These are phyloP conservation scores for Aspergillus fumigatiaffinis DNA, from an alignment of 2,329 filamentous ascomycete species.

Conservation along the genomic window DNA sequence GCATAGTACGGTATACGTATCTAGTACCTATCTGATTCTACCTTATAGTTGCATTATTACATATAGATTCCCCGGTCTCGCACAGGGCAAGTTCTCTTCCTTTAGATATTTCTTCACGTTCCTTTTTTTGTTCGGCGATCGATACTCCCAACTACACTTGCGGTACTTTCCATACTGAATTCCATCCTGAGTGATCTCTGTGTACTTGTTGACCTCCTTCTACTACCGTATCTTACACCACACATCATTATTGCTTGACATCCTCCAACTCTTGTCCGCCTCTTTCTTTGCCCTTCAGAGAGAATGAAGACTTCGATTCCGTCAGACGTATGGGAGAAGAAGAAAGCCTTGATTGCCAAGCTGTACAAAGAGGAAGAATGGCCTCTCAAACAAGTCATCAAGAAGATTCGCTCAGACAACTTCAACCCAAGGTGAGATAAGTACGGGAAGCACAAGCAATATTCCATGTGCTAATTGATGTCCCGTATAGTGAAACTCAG, in stretches of 20 bases:
- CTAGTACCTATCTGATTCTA: not conserved
- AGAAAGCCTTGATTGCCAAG: conserved; percentile 38
- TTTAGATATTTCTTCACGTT: conserved; percentile 3
- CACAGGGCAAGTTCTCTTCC: not conserved
- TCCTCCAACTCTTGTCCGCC: not conserved
- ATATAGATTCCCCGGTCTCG: not conserved
- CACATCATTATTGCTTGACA: conserved; percentile 3
- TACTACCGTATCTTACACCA: not conserved
- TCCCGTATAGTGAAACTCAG: conserved; percentile 39
- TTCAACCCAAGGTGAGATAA: conserved; percentile 41
- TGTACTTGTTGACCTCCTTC: not conserved
- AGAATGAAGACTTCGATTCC: conserved; percentile 43
- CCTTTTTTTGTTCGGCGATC: not conserved
- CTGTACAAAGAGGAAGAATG: conserved; percentile 44
- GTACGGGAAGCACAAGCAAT: not conserved
- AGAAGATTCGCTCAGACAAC: conserved; percentile 40
- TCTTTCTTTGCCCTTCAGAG: conserved; percentile 1
- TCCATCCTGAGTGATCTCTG: not conserved
- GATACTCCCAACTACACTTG: not conserved
- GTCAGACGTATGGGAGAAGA: conserved; percentile 43
- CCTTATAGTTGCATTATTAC: not conserved
- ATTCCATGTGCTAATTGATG: not conserved
- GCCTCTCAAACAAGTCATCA: conserved; percentile 44
- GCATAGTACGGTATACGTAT: not conserved
- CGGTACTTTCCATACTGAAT: no score